phyloP scores from a whole-genome alignment of 2,329 filamentous ascomycete species.

The Ophiocordyceps camponoti-floridani region DNA sequence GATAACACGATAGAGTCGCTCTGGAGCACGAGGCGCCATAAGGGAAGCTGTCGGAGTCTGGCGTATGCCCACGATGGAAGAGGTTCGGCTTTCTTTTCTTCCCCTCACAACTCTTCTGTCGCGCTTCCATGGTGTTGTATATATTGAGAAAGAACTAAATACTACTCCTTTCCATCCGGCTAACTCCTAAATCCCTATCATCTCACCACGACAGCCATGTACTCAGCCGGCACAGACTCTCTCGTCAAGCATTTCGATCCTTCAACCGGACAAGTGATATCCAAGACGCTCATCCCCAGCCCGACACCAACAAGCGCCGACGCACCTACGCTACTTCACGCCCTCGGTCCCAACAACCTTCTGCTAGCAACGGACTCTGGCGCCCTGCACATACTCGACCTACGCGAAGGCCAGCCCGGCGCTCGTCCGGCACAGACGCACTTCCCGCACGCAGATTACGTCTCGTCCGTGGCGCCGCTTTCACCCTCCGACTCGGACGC shows the following conservation, averaged over 20 bases:
- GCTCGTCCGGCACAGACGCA: slow-evolving; percentile 61
- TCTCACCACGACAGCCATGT: slow-evolving; percentile 25
- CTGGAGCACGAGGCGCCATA: slow-evolving; percentile 81
- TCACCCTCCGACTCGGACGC: slow-evolving; percentile 59
- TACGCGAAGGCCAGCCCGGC: slow-evolving; percentile 42
- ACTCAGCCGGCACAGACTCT: slow-evolving; percentile 44
- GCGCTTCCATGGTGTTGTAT: too few relatives aligned
- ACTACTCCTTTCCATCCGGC: too few relatives aligned
- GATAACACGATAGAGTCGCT: slow-evolving; percentile 61
- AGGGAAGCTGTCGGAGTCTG: slow-evolving; percentile 77
- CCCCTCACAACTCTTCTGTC: neutral
- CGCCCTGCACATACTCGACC: slow-evolving; percentile 72
- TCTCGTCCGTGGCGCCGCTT: slow-evolving; percentile 72
- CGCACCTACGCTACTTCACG: slow-evolving; percentile 64
- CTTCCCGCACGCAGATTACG: slow-evolving; percentile 79
- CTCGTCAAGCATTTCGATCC: slow-evolving; percentile 41
- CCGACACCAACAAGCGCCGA: slow-evolving; percentile 34
- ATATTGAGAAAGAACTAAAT: too few relatives aligned
- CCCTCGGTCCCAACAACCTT: slow-evolving; percentile 71
- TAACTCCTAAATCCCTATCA: neutral
- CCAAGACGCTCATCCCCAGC: slow-evolving; percentile 64
- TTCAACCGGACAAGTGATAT: slow-evolving; percentile 47
- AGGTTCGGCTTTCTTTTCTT: slow-evolving; percentile 25
- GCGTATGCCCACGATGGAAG: slow-evolving; percentile 64
- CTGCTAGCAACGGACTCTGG: slow-evolving; percentile 84